phyloP scores from a whole-genome alignment of 148 eudicot species.

The Polygonum aviculare region DNA sequence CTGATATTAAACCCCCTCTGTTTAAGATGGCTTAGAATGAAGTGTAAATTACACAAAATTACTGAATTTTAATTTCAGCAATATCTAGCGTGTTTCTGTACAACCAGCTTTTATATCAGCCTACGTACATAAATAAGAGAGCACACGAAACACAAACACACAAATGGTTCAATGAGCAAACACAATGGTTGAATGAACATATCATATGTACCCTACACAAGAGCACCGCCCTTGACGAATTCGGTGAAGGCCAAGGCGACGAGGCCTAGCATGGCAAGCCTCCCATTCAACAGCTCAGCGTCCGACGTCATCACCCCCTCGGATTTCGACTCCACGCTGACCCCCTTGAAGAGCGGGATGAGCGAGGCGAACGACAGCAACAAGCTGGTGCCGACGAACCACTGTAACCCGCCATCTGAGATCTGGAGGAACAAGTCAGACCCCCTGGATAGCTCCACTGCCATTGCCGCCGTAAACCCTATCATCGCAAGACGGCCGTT shows the following conservation, averaged over 20 bases:
- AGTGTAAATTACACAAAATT: too few species aligned
- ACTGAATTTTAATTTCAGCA: neutral
- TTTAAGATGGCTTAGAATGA: too few species aligned
- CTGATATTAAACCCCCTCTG: too few species aligned
- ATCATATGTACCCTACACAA: slow-evolving; percentile 22
- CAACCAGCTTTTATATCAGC: neutral
- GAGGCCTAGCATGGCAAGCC: slow-evolving; percentile 77
- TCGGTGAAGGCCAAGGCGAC: slow-evolving; percentile 79
- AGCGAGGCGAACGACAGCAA: slow-evolving; percentile 55
- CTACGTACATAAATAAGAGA: neutral
- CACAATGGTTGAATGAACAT: too few species aligned
- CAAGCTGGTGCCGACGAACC: slow-evolving; percentile 60
- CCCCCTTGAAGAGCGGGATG: slow-evolving; percentile 51
- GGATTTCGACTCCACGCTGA: slow-evolving; percentile 31
- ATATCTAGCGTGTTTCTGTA: neutral
- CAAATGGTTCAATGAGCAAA: too few species aligned
- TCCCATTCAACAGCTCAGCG: slow-evolving; percentile 80
- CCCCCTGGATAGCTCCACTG: slow-evolving; percentile 51
- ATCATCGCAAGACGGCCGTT: slow-evolving; percentile 88
- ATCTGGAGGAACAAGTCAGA: slow-evolving; percentile 56
- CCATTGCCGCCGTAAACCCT: slow-evolving; percentile 71
- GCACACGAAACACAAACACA: too few species aligned
- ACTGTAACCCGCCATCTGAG: slow-evolving; percentile 51
- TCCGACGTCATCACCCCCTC: slow-evolving; percentile 48
- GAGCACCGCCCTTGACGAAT: slow-evolving; percentile 55